Evolutionary conservation across 257 asterid genomes (phyloP).

Genomic region (Nicotiana undulata): DNA sequence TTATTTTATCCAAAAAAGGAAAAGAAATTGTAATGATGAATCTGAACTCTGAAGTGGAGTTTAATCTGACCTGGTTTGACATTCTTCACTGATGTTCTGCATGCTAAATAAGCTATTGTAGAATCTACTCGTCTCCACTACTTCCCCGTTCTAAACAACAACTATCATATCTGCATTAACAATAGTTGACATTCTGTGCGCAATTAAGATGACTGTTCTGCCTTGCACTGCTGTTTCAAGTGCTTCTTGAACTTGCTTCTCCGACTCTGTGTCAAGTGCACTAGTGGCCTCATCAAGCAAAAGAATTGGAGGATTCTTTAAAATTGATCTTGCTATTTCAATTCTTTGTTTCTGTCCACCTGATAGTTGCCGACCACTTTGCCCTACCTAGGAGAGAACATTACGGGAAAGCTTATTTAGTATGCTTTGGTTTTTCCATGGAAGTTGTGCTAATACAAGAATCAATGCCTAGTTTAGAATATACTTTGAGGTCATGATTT

Average conservation of each 20-base stretch:
- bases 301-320: constrained; percentile 72
- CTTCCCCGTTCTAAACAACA: constrained; percentile 58
- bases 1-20: no score
- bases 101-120: constrained; percentile 53
- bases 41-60: neutral
- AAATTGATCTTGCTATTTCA: constrained; percentile 79
- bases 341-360: constrained; percentile 94
- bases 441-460: neutral
- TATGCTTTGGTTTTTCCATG: neutral
- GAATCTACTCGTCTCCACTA: constrained; percentile 38
- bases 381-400: constrained; percentile 48
- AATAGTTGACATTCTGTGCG: constrained; percentile 77
- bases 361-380: constrained; percentile 76
- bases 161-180: constrained; percentile 65
- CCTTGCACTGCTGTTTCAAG: constrained; percentile 70
- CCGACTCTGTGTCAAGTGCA: constrained; percentile 87
- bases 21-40: neutral
- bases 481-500: neutral
- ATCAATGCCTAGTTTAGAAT: neutral
- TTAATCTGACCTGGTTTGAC: constrained; percentile 35
- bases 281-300: constrained; percentile 90
- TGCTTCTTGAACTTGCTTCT: constrained; percentile 77
- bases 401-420: constrained; percentile 18
- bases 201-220: constrained; percentile 72
- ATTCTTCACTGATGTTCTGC: constrained; percentile 55